Evolutionary conservation across 169 alveolate genomes (phyloP).

Genomic region (Eimeria tenella): DNA sequence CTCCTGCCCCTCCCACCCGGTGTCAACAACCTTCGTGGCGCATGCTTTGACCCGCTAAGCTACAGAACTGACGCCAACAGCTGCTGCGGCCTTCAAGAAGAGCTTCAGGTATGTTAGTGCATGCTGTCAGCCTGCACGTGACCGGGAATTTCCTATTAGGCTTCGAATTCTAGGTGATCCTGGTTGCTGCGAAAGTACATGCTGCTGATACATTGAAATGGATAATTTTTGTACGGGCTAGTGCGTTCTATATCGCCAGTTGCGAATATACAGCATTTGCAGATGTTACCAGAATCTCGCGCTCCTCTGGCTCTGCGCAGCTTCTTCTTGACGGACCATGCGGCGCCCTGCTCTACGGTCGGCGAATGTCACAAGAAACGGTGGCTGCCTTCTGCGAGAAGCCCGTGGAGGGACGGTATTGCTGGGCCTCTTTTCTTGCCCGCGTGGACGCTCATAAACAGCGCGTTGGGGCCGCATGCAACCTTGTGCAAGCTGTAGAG

Average conservation of each 20-base stretch:
- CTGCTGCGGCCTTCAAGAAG: constrained; percentile 79
- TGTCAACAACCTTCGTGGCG: constrained; percentile 49
- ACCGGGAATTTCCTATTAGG: too few species aligned
- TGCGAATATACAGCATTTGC: neutral
- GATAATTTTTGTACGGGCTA: too few species aligned
- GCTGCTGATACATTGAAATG: too few species aligned
- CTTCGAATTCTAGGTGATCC: too few species aligned
- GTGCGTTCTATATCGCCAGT: too few species aligned
- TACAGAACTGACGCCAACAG: constrained; percentile 51
- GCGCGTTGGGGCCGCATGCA: constrained; percentile 81
- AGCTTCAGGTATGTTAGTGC: constrained; percentile 55
- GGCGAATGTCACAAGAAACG: constrained; percentile 69
- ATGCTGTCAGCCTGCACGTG: too few species aligned
- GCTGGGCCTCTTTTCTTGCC: constrained; percentile 80
- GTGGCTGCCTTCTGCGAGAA: constrained; percentile 70
- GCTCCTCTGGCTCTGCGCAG: constrained; percentile 5
- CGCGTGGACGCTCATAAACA: constrained; percentile 71
- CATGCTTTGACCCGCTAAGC: constrained; percentile 55
- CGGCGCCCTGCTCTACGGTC: constrained; percentile 73
- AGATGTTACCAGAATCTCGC: neutral
- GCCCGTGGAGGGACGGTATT: constrained; percentile 74
- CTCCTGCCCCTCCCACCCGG: constrained; percentile 74
- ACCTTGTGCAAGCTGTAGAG: constrained; percentile 76
- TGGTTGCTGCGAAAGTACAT: too few species aligned
- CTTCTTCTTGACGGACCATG: constrained; percentile 77